These are phyloP conservation scores for Galeopsis tetrahit DNA, from an alignment of 257 asterid species.

Conservation along the genomic window DNA sequence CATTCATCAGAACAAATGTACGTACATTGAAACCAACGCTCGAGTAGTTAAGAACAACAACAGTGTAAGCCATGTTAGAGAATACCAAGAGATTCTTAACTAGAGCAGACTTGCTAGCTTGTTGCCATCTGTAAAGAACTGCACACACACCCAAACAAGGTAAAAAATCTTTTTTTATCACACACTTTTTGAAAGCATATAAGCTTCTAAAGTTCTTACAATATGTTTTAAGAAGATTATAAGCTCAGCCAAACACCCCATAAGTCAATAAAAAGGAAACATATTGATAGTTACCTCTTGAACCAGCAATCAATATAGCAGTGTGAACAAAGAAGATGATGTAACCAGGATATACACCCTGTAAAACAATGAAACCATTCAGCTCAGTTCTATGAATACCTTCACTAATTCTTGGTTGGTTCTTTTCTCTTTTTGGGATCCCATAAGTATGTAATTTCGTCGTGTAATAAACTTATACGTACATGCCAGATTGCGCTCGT, in stretches of 20 bases:
- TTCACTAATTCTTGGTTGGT: background rate
- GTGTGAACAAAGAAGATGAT: conserved; percentile 86
- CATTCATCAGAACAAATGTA: background rate
- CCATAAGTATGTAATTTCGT: too few relatives aligned
- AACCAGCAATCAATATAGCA: conserved; percentile 83
- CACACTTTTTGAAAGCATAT: too few relatives aligned
- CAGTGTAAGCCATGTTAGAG: conserved; percentile 69
- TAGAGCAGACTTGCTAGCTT: conserved; percentile 50
- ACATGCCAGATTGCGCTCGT: conserved; percentile 98
- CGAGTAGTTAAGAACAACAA: conserved; percentile 75
- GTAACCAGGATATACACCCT: conserved; percentile 96
- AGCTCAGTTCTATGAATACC: background rate
- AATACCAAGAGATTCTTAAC: conserved; percentile 51
- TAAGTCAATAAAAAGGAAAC: too few relatives aligned
- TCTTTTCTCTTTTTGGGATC: too few relatives aligned
- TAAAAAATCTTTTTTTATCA: too few relatives aligned
- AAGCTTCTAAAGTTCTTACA: too few relatives aligned
- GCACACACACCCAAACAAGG: conserved; percentile 39
- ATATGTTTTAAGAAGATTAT: too few relatives aligned
- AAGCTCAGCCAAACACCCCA: too few relatives aligned
- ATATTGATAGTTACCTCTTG: conserved; percentile 65
- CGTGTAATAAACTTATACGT: conserved; percentile 40
- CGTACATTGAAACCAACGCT: conserved; percentile 79
- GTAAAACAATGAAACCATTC: conserved; percentile 27
- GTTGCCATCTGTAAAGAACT: conserved; percentile 76